Evolutionary conservation across 192 early-diverging fungal genomes (phyloP).

Genomic region (Coemansia sp.): DNA sequence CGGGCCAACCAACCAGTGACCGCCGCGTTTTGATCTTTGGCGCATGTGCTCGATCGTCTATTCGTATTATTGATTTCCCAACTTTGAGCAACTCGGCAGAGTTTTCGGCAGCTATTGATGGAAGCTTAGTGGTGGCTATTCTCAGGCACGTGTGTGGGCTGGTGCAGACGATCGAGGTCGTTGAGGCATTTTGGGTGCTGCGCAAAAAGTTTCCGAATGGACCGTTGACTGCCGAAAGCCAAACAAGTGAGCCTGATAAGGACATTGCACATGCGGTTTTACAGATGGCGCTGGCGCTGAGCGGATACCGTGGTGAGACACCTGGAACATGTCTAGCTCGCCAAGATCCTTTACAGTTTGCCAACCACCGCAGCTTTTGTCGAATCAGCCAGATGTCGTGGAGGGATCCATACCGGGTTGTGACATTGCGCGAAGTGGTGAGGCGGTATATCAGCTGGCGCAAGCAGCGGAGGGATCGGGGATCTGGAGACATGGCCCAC

Average conservation of each 20-base stretch:
- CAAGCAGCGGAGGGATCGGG: background rate
- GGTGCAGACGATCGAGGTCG: constrained; percentile 33
- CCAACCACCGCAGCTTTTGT: background rate
- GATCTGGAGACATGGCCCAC: background rate
- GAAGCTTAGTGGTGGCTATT: constrained; percentile 5
- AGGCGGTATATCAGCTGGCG: constrained; percentile 18
- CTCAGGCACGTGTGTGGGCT: constrained; percentile 13
- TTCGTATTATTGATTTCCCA: constrained; percentile 30
- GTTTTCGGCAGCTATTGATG: constrained; percentile 6
- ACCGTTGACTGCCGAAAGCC: background rate
- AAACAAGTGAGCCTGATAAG: background rate
- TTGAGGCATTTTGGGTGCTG: constrained; percentile 40
- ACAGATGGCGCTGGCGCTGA: background rate
- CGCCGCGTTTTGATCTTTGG: constrained; percentile 30
- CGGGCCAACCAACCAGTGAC: background rate
- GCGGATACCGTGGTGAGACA: background rate
- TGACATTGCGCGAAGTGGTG: constrained; percentile 24
- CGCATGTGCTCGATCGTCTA: constrained; percentile 34
- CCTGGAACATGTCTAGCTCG: background rate
- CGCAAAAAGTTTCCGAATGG: constrained; percentile 30
- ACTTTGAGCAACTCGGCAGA: background rate
- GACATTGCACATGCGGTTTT: background rate
- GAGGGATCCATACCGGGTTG: constrained; percentile 8
- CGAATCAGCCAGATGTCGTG: background rate
- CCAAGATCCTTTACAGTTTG: background rate